Conservation (phyloP, 257 asterid species). For the Rauvolfia tetraphylla region DNA sequence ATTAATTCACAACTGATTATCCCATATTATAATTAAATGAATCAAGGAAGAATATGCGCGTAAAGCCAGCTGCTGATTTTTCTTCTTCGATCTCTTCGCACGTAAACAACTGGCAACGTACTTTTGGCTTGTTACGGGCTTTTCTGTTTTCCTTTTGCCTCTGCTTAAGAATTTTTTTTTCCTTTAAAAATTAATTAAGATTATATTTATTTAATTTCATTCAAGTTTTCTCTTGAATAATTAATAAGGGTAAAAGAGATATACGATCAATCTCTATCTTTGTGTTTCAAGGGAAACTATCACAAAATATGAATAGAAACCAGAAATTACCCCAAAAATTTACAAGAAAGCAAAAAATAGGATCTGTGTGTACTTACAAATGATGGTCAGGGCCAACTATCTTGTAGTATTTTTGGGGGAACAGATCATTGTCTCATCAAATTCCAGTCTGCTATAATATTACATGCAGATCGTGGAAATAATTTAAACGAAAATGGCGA, state of each 20-base stretch:
- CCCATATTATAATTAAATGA: not conserved
- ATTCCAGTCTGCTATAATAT: conserved; percentile 35
- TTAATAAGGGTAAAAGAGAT: not conserved
- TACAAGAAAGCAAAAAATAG: conserved; percentile 22
- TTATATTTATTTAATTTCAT: not conserved
- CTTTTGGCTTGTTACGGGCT: not conserved
- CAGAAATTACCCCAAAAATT: conserved; percentile 14
- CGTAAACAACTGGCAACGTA: not conserved
- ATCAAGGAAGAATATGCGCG: not conserved
- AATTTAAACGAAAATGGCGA: not conserved
- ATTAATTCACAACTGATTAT: conserved; percentile 9
- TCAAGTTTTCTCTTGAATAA: not conserved
- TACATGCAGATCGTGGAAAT: conserved; percentile 37
- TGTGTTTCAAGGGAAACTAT: conserved; percentile 1
- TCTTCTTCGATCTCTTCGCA: not conserved
- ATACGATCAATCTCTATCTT: not conserved
- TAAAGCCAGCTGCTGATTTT: not conserved
- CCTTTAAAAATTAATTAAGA: not conserved
- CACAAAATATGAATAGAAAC: conserved; percentile 4
- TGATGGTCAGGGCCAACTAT: not conserved
- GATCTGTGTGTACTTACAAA: conserved; percentile 2
- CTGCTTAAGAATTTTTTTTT: not conserved
- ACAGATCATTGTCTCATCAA: conserved; percentile 11
- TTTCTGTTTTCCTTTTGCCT: too few relatives aligned
- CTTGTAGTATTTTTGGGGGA: conserved; percentile 16